Base-by-base conservation (phyloP, 257 asterid species). In the Leptodermis oblonga region DNA sequence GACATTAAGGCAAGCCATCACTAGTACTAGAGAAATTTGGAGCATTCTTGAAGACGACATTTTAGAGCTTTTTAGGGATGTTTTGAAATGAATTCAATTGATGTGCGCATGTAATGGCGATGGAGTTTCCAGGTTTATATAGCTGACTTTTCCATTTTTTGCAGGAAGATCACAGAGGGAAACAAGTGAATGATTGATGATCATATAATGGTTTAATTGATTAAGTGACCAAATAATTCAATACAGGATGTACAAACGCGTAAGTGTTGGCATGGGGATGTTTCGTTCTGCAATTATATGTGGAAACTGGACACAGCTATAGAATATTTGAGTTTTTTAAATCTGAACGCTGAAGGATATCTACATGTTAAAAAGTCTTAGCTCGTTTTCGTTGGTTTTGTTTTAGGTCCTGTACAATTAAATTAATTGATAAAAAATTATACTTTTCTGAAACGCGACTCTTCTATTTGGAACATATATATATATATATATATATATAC, bases 1-100 rank as follows among this genome's bases (percentile, higher is more conserved):
- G 49, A 25, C 58, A n/a, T 30, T 9, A n/a, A 83, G 64, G 68
- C 76, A 79, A 39, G 80, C 84, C 74, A 68, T 52, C n/a, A 66
- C 4, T 2, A 60, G 61, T 11, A 75, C 25, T n/a, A n/a, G n/a
- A 28, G 69, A 30, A 62, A 83, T 55, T n/a, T 22, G 36, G 5
- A 79, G 67, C 73, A 74, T 60, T 73, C 34, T 28, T 51, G 59
- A 56, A 61, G 62, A 51, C 41, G 18, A 49, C 66, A 59, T 58
- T 30, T 34, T 42, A n/a, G 42, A 2, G 31, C 10, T 56, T 0
- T 25, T 14, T 28, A 28, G 11, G 48, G 4, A 65, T n/a, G n/a
- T 13, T 52, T 52, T 1, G 30, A 52, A 52, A 52, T n/a, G 58
- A 22, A 6, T 52, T n/a, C 1, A 8, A 22, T 52, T 23, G 58